A percentile compares a stretch with the other conserved stretches of the same genome.
These are phyloP conservation scores for Sclerotinia glacialis DNA, from an alignment of 2,329 filamentous ascomycete genomes.

Conservation along the genomic window DNA sequence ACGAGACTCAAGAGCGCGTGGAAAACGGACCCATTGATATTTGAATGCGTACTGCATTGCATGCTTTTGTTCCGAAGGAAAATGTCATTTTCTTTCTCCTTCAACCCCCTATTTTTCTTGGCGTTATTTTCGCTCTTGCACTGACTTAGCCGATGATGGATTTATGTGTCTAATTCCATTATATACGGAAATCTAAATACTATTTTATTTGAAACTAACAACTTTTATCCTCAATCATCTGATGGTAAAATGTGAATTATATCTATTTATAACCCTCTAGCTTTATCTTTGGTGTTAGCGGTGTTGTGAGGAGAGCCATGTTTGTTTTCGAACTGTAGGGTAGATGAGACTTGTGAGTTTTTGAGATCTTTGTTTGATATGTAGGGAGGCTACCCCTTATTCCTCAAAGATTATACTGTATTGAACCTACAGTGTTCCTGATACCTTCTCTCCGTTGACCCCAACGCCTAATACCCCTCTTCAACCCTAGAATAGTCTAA, in stretches of 20 bases:
- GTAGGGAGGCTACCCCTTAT: not conserved
- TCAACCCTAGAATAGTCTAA: not conserved
- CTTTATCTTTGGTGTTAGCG: not conserved
- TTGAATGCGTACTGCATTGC: not conserved
- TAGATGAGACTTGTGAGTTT: not conserved
- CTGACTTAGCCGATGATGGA: not conserved
- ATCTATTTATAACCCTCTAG: not conserved
- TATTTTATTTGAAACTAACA: not conserved
- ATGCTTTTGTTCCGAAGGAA: not conserved
- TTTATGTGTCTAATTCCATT: not conserved
- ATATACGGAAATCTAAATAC: rapidly evolving
- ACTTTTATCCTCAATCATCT: not conserved
- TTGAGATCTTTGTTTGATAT: no score
- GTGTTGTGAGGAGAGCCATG: not conserved
- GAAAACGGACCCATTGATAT: not conserved
- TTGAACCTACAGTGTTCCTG: not conserved
- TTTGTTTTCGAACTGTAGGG: not conserved
- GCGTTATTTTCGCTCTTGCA: not conserved
- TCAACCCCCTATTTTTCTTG: not conserved
- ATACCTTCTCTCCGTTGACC: not conserved
- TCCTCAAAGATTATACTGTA: not conserved
- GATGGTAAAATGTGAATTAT: not conserved
- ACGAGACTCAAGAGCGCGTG: conserved; percentile 41
- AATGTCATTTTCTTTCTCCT: not conserved
- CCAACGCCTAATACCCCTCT: not conserved